phyloP scores from a whole-genome alignment of 2,329 filamentous ascomycete genomes.

The Chrysoporthe deuterocubensis region DNA sequence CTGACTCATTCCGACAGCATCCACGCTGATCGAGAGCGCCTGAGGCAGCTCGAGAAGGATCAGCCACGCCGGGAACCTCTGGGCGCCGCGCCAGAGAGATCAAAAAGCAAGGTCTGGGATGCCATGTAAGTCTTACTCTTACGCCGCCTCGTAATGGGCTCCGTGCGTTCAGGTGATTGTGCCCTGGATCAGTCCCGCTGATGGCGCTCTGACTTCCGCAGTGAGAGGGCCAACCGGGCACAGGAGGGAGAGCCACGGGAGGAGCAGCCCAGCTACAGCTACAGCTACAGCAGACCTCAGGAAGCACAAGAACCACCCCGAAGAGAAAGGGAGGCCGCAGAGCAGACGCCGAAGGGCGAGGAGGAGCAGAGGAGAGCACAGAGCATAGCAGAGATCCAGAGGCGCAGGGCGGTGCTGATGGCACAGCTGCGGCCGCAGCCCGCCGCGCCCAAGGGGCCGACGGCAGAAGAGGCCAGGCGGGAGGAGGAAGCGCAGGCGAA shows the following conservation, averaged over 20 bases:
- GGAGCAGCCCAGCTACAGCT: neutral
- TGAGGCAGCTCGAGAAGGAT: neutral
- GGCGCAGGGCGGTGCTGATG: constrained; percentile 10
- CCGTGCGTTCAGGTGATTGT: neutral
- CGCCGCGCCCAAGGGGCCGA: neutral
- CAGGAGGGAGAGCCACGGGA: neutral
- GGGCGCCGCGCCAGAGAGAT: neutral
- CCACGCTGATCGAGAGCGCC: constrained; percentile 10
- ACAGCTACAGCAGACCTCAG: neutral
- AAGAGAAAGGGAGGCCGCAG: neutral
- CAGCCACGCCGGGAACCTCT: neutral
- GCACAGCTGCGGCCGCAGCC: constrained; percentile 4
- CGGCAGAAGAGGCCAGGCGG: neutral
- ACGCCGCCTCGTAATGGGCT: neutral
- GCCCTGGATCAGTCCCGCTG: neutral
- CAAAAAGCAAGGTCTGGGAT: constrained; percentile 8
- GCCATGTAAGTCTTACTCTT: constrained; percentile 2
- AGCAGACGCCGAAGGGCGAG: neutral
- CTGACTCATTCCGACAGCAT: constrained; percentile 3
- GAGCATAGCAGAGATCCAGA: constrained; percentile 7
- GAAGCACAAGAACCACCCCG: neutral
- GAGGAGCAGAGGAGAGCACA: constrained; percentile 5
- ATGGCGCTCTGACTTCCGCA: neutral
- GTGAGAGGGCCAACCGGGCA: neutral
- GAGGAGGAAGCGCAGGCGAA: neutral